Percentiles rank a stretch among this genome's conserved stretches.
Evolutionary conservation across 768 basidiomycete species (phyloP).

Genomic region (Hygrophorus russula): DNA sequence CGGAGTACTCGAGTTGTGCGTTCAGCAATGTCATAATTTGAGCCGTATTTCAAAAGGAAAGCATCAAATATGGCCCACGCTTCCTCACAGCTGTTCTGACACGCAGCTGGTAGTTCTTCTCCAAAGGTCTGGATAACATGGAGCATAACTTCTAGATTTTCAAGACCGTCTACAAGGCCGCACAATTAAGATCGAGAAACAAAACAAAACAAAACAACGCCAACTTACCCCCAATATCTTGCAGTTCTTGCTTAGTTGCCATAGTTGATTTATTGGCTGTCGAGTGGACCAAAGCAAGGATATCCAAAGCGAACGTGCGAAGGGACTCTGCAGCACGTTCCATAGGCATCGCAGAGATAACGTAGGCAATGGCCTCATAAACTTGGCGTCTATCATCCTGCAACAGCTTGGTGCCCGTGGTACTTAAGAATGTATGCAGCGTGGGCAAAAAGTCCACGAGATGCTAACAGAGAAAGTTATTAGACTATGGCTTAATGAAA

Average conservation of each 20-base stretch:
- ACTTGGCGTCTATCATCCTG: conserved; percentile 89
- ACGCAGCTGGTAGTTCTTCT: conserved; percentile 70
- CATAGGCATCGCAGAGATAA: conserved; percentile 92
- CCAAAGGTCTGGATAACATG: conserved; percentile 73
- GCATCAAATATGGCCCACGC: conserved; percentile 77
- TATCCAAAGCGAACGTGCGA: conserved; percentile 76
- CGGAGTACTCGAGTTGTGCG: conserved; percentile 77
- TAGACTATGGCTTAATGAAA: neutral
- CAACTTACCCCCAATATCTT: conserved; percentile 53
- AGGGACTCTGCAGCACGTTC: conserved; percentile 79
- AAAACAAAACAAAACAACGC: conserved; percentile 1
- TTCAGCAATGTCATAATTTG: conserved; percentile 69
- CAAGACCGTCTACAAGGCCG: conserved; percentile 55
- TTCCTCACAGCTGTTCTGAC: conserved; percentile 67
- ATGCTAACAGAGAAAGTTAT: conserved; percentile 38
- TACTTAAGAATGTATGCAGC: conserved; percentile 77
- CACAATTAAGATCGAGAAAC: neutral
- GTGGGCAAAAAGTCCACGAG: conserved; percentile 87
- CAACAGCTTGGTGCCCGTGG: conserved; percentile 64
- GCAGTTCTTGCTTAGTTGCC: conserved; percentile 61
- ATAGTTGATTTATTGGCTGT: conserved; percentile 40
- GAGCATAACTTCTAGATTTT: conserved; percentile 90
- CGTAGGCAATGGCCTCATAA: conserved; percentile 91
- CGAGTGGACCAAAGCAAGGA: conserved; percentile 66
- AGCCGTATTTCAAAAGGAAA: conserved; percentile 71